phyloP scores from a whole-genome alignment of 106 monocot species.

The Acorus gramineus region DNA sequence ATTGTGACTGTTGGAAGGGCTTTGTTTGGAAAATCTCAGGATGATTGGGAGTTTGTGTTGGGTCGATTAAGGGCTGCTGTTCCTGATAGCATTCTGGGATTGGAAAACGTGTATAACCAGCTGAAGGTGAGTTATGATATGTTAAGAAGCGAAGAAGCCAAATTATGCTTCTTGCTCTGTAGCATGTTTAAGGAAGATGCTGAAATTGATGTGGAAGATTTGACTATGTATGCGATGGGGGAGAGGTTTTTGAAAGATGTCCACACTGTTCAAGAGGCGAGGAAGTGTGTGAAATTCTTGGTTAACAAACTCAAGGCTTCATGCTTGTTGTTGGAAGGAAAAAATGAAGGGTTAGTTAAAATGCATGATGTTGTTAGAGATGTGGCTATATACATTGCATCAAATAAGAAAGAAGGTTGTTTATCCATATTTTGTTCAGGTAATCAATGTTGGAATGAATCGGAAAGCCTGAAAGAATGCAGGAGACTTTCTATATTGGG shows the following conservation, averaged over 20 bases:
- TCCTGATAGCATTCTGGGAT: conserved; percentile 6
- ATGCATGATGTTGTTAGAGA: conserved; percentile 34
- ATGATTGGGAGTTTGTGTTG: conserved; percentile 13
- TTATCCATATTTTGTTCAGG: conserved; percentile 14
- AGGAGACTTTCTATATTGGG: conserved; percentile 10
- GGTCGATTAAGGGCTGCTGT: conserved; percentile 8
- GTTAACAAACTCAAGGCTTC: conserved; percentile 14
- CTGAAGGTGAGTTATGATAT: conserved; percentile 15
- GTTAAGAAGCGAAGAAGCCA: conserved; percentile 3
- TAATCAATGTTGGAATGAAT: conserved; percentile 6
- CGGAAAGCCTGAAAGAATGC: conserved; percentile 2
- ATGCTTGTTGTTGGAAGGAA: conserved; percentile 14
- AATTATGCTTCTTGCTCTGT: conserved; percentile 16
- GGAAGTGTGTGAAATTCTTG: conserved; percentile 9
- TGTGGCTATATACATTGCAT: conserved; percentile 17
- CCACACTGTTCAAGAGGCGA: conserved; percentile 6
- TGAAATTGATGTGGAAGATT: conserved; percentile 22
- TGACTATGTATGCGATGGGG: conserved; percentile 10
- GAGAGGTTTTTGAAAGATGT: conserved; percentile 11
- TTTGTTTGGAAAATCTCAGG: not conserved
- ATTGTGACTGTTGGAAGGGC: conserved; percentile 25
- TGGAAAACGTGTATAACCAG: conserved; percentile 14
- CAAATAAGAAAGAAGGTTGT: conserved; percentile 5
- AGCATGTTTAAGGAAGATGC: conserved; percentile 16
- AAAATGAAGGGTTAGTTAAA: conserved; percentile 11